Evolutionary conservation across 192 early-diverging fungal genomes (phyloP).

Genomic region (Coemansia umbellata): DNA sequence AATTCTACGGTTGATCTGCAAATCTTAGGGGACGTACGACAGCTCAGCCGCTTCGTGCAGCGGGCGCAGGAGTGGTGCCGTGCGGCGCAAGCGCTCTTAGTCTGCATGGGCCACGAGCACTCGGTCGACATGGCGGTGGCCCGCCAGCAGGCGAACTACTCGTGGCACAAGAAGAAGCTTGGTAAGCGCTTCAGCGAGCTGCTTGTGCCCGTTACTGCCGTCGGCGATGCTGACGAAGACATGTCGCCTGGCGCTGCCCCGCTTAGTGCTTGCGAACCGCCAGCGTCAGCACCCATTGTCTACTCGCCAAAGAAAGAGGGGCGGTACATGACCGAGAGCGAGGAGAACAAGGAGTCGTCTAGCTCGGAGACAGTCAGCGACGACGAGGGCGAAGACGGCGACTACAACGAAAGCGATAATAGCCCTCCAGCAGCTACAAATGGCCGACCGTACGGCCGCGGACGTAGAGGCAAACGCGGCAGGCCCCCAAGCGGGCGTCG

Average conservation of each 20-base stretch:
- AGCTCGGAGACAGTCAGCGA: neutral
- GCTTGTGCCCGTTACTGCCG: neutral
- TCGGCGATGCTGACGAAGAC: neutral
- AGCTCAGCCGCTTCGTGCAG: slow-evolving; percentile 47
- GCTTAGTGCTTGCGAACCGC: neutral
- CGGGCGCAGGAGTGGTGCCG: slow-evolving; percentile 40
- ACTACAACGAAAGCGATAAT: slow-evolving; percentile 5
- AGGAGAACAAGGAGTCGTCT: neutral
- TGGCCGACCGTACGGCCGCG: slow-evolving; percentile 13
- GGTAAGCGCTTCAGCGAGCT: slow-evolving; percentile 22
- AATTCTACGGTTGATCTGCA: slow-evolving; percentile 18
- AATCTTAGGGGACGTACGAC: slow-evolving; percentile 40
- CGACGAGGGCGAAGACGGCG: slow-evolving; percentile 4
- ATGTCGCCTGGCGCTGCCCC: neutral
- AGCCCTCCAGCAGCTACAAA: neutral
- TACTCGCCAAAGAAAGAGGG: too few relatives aligned
- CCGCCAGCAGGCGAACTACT: slow-evolving; percentile 23
- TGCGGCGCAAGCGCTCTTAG: slow-evolving; percentile 39
- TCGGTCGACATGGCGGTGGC: slow-evolving; percentile 20
- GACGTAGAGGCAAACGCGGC: neutral
- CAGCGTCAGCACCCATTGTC: neutral
- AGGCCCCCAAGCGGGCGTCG: neutral
- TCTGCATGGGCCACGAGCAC: slow-evolving; percentile 17
- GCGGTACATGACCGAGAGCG: slow-evolving; percentile 6
- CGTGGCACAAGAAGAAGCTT: slow-evolving; percentile 26